phyloP scores from a whole-genome alignment of 2,329 filamentous ascomycete species.

The Curvularia sp. region DNA sequence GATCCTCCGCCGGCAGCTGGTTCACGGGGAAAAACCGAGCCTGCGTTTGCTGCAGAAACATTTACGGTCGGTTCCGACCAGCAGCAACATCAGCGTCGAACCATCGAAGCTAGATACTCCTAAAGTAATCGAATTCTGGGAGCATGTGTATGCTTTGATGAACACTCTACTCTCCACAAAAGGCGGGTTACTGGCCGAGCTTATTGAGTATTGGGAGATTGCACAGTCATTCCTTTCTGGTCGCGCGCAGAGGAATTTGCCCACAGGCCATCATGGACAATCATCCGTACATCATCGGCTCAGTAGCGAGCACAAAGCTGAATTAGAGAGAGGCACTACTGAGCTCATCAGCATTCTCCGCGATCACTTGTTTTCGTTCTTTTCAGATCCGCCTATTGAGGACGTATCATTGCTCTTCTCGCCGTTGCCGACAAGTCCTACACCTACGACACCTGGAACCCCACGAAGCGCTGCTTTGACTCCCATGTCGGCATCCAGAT shows the following conservation, averaged over 20 bases:
- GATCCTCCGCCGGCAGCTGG: constrained; percentile 81
- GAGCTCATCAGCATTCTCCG: constrained; percentile 86
- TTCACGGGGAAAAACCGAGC: constrained; percentile 73
- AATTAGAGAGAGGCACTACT: constrained; percentile 77
- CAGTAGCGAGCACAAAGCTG: constrained; percentile 70
- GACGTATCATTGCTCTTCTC: constrained; percentile 89
- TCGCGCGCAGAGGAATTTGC: constrained; percentile 78
- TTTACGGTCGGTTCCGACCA: constrained; percentile 74
- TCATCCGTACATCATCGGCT: constrained; percentile 83
- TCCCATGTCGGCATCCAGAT: constrained; percentile 71
- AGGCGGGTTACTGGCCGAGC: constrained; percentile 83
- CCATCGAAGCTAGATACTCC: constrained; percentile 73
- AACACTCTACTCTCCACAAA: constrained; percentile 73
- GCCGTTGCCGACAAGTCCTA: constrained; percentile 73
- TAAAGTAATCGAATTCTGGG: constrained; percentile 90
- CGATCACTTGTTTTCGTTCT: constrained; percentile 80
- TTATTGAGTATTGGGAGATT: constrained; percentile 93
- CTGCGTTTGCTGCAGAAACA: constrained; percentile 75
- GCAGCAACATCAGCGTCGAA: constrained; percentile 63
- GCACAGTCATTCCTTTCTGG: constrained; percentile 89
- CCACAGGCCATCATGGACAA: constrained; percentile 80
- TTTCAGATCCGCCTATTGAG: constrained; percentile 85
- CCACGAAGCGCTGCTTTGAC: constrained; percentile 62
- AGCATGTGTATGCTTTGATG: constrained; percentile 79
- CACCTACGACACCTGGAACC: constrained; percentile 65